Evolutionary conservation across 2,329 filamentous ascomycete species (phyloP).

Genomic region (Blastomyces gilchristii): DNA sequence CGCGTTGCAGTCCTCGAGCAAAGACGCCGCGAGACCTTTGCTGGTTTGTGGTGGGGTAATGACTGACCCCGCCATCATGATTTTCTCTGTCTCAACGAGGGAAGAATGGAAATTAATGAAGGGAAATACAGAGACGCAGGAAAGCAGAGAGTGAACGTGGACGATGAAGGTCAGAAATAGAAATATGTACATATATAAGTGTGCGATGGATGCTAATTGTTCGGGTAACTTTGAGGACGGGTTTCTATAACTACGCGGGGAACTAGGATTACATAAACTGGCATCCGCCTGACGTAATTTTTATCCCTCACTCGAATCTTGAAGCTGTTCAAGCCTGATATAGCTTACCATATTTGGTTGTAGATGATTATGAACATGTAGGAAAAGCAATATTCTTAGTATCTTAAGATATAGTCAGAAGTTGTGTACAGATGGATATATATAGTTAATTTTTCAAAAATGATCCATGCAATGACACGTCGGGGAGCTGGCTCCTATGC

Average conservation of each 20-base stretch:
- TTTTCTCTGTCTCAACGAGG: not conserved
- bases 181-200: not conserved
- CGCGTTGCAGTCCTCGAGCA: conserved; percentile 30
- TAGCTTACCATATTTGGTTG: not conserved
- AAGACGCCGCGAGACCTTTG: conserved; percentile 21
- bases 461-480: no score
- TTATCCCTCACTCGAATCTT: no score
- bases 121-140: not conserved
- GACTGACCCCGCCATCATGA: not conserved
- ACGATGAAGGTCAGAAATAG: not conserved
- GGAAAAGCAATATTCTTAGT: no score
- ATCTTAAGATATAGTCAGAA: no score
- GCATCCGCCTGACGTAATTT: not conserved
- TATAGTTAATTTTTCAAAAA: no score
- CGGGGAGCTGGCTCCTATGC: not conserved
- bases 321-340: not conserved
- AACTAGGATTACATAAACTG: not conserved
- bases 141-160: not conserved
- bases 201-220: not conserved
- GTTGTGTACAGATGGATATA: no score
- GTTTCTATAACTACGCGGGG: not conserved
- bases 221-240: not conserved
- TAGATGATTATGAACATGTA: no score
- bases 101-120: not conserved
- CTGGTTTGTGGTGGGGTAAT: conserved; percentile 1